Conservation (phyloP, 2,329 filamentous ascomycete genomes). For the Chrysosporium keratinophilum region DNA sequence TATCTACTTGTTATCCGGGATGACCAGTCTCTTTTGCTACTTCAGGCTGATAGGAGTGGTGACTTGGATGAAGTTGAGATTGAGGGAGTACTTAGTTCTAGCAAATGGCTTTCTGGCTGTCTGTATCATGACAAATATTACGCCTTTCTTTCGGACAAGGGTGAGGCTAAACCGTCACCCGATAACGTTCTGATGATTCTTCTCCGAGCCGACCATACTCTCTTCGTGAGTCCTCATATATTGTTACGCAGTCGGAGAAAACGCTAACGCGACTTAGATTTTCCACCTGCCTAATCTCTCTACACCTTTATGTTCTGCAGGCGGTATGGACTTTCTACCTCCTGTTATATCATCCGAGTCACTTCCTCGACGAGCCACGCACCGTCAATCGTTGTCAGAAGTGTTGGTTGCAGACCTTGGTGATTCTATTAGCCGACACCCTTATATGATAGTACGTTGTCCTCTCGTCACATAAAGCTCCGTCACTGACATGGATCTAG, state of each 20-base stretch:
- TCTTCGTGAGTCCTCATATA: constrained; percentile 52
- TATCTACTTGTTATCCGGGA: constrained; percentile 76
- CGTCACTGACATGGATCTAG: constrained; percentile 33
- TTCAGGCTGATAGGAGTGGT: constrained; percentile 66
- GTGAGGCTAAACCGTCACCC: constrained; percentile 17
- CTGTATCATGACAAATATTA: constrained; percentile 61
- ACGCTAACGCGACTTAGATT: constrained; percentile 43
- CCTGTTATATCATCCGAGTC: constrained; percentile 64
- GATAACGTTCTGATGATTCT: constrained; percentile 62
- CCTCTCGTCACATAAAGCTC: not conserved
- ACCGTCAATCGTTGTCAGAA: constrained; percentile 65
- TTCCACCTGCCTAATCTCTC: constrained; percentile 66
- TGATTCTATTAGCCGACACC: constrained; percentile 56
- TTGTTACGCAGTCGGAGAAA: not conserved
- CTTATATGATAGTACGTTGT: constrained; percentile 68
- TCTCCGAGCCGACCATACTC: constrained; percentile 60
- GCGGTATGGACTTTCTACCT: constrained; percentile 68
- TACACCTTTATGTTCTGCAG: constrained; percentile 61
- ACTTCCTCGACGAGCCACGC: constrained; percentile 56
- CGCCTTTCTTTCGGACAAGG: constrained; percentile 39
- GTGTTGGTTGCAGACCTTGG: constrained; percentile 77
- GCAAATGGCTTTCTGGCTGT: constrained; percentile 73
- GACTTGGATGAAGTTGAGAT: constrained; percentile 76
- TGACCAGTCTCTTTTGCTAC: constrained; percentile 68
- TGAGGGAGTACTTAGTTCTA: constrained; percentile 47